phyloP scores from a whole-genome alignment of 805 yeast genomes.

The Saturnispora hagleri region DNA sequence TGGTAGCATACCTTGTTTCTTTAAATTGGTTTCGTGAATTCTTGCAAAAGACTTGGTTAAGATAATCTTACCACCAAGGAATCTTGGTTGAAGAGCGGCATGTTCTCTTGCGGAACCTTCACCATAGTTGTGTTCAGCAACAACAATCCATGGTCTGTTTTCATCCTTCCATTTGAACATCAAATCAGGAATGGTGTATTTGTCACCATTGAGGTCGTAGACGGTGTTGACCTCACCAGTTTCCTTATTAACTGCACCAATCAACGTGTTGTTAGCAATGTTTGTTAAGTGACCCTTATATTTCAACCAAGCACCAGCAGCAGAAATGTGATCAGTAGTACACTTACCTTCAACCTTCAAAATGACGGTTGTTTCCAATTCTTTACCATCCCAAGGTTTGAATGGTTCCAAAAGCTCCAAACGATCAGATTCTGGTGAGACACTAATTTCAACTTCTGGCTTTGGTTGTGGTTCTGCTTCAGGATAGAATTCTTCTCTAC shows the following conservation, averaged over 20 bases:
- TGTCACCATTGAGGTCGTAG: constrained; percentile 73
- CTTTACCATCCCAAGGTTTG: constrained; percentile 77
- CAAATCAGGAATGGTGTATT: constrained; percentile 81
- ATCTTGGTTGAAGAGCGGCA: constrained; percentile 93
- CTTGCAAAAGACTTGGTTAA: constrained; percentile 94
- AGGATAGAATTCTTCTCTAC: constrained; percentile 53
- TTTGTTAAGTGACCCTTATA: constrained; percentile 97
- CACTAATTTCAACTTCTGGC: constrained; percentile 41
- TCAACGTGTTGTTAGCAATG: constrained; percentile 88
- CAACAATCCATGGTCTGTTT: constrained; percentile 80
- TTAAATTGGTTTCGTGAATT: constrained; percentile 95
- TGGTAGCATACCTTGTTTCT: constrained; percentile 97
- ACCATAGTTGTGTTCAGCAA: constrained; percentile 97
- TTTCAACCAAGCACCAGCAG: constrained; percentile 98
- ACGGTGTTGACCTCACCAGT: constrained; percentile 93
- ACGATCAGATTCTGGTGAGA: constrained; percentile 85
- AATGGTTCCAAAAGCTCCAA: constrained; percentile 88
- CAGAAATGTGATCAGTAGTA: constrained; percentile 97
- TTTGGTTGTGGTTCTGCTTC: constrained; percentile 46
- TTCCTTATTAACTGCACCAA: constrained; percentile 95
- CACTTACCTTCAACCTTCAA: constrained; percentile 96
- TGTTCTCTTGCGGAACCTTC: constrained; percentile 99
- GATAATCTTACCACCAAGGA: constrained; percentile 83
- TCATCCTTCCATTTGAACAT: constrained; percentile 94
- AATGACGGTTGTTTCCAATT: constrained; percentile 63